These are phyloP conservation scores for Pontederia paniculata DNA, from an alignment of 176 grass and related monocot genomes.

Conservation along the genomic window DNA sequence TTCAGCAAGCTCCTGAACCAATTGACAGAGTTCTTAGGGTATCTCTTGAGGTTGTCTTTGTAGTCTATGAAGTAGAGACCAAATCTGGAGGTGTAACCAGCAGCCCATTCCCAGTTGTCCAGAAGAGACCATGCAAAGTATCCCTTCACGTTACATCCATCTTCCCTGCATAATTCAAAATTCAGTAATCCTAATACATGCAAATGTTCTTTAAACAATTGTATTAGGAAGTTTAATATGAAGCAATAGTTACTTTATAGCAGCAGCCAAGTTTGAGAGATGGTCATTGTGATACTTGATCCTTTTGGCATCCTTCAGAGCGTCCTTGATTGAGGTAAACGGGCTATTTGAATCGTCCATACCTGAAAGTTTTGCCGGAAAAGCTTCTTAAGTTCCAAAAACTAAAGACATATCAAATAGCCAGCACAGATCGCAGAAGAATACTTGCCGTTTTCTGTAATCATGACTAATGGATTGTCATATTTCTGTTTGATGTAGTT, in stretches of 20 bases:
- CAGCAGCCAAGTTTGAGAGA: slow-evolving; percentile 50
- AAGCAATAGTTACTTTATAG: slow-evolving; percentile 41
- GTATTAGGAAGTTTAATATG: background rate
- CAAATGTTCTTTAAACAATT: background rate
- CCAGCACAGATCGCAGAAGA: background rate
- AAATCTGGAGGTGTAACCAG: slow-evolving; percentile 68
- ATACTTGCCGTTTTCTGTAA: slow-evolving; percentile 74
- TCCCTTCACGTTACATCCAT: slow-evolving; percentile 72
- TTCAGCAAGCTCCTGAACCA: slow-evolving; percentile 81
- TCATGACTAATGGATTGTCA: slow-evolving; percentile 56
- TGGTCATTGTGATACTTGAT: slow-evolving; percentile 77
- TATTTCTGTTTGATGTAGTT: slow-evolving; percentile 85
- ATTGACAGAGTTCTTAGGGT: slow-evolving; percentile 91
- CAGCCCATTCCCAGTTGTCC: slow-evolving; percentile 97
- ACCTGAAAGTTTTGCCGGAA: slow-evolving; percentile 26
- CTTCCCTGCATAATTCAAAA: slow-evolving; percentile 42
- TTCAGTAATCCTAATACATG: background rate
- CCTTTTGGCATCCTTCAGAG: slow-evolving; percentile 71
- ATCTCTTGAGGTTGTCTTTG: slow-evolving; percentile 69
- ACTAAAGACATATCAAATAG: background rate
- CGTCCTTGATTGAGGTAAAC: slow-evolving; percentile 57
- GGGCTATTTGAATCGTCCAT: slow-evolving; percentile 71
- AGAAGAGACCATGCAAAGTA: slow-evolving; percentile 97
- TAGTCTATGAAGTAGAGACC: slow-evolving; percentile 89
- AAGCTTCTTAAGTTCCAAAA: background rate